These are phyloP conservation scores for Arachis monticola DNA, from an alignment of 331 rosid genomes.

Conservation along the genomic window DNA sequence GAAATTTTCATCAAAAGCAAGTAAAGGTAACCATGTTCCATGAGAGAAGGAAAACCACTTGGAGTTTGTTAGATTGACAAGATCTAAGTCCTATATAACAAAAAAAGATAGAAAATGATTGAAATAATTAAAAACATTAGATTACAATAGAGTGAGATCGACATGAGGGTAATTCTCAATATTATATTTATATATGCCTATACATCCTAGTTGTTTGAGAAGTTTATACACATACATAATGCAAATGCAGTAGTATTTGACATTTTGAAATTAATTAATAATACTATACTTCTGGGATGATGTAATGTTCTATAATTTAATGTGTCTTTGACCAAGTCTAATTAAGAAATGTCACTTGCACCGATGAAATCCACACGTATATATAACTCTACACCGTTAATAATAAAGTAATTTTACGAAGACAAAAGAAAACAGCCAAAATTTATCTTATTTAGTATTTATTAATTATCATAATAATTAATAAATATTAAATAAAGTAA, in stretches of 20 bases:
- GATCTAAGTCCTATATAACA: neutral
- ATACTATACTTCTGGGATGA: neutral
- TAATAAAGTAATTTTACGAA: neutral
- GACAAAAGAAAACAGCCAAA: too few species aligned
- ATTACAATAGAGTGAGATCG: neutral
- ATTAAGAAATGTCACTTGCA: neutral
- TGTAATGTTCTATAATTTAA: neutral
- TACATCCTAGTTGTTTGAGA: neutral
- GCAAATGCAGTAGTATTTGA: neutral
- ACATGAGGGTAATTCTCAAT: neutral
- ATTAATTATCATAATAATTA: too few species aligned
- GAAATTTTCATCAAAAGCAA: too few species aligned
- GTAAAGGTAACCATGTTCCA: too few species aligned
- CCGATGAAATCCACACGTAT: neutral
- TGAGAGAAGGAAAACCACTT: neutral
- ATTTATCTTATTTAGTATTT: too few species aligned
- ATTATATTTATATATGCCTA: neutral
- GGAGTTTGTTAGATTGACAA: neutral
- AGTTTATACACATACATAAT: neutral
- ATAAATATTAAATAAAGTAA: too few species aligned
- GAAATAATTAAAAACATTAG: neutral
- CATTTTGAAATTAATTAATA: neutral
- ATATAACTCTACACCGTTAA: neutral
- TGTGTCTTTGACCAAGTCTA: neutral
- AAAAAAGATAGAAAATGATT: neutral